Percentiles rank a stretch among this genome's conserved stretches.
Evolutionary conservation across 306 rosid species (phyloP).

Genomic region (Arachis hypogaea): DNA sequence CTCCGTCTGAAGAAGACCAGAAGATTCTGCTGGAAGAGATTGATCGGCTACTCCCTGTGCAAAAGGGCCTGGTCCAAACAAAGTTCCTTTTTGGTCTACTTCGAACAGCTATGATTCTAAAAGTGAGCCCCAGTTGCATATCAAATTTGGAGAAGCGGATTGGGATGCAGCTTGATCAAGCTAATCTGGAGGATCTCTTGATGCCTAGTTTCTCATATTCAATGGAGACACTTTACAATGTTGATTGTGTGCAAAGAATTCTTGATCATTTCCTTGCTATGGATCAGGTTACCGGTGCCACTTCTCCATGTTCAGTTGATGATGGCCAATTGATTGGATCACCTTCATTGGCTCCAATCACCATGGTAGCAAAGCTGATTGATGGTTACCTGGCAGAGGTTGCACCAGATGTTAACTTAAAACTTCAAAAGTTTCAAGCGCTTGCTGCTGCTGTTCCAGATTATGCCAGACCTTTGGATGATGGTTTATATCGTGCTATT

Average conservation of each 20-base stretch:
- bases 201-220: conserved; percentile 94
- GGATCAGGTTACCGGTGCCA: conserved; percentile 76
- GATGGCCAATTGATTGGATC: conserved; percentile 89
- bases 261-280: conserved; percentile 83
- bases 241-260: conserved; percentile 91
- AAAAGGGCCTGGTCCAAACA: conserved; percentile 77
- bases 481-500: conserved; percentile 93
- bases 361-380: conserved; percentile 92
- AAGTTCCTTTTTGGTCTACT: conserved; percentile 85
- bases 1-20: conserved; percentile 84
- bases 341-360: conserved; percentile 88
- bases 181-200: conserved; percentile 89
- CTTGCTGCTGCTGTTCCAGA: conserved; percentile 98
- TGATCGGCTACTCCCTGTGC: conserved; percentile 72
- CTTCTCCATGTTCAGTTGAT: conserved; percentile 80
- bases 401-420: conserved; percentile 94
- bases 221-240: conserved; percentile 96
- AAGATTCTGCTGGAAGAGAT: conserved; percentile 83
- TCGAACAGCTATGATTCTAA: conserved; percentile 91
- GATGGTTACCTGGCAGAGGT: conserved; percentile 99
- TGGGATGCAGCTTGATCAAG: conserved; percentile 94
- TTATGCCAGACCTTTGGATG: conserved; percentile 93
- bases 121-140: conserved; percentile 66
- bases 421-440: conserved; percentile 86
- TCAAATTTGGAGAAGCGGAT: conserved; percentile 86